phyloP scores from a whole-genome alignment of 495 filamentous ascomycete species.

The Polyplosphaeria fusca region DNA sequence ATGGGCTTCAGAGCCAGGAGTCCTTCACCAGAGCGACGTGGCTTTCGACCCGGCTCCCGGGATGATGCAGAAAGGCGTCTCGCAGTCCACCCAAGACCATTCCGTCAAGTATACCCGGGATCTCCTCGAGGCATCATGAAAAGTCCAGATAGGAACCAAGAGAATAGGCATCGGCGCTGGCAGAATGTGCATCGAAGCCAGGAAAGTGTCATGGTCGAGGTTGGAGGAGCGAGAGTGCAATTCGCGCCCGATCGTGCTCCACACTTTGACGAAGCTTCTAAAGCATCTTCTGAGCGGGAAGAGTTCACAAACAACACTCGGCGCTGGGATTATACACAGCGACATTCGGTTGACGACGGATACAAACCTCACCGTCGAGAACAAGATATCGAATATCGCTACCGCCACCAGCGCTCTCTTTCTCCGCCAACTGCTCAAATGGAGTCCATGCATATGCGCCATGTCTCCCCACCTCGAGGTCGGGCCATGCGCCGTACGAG shows the following conservation, averaged over 20 bases:
- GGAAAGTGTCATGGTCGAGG: conserved; percentile 18
- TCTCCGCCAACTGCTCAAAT: conserved; percentile 1
- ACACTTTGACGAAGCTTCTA: not conserved
- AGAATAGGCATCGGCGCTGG: not conserved
- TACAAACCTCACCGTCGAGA: not conserved
- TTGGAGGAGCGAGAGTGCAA: conserved; percentile 25
- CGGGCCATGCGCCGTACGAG: not conserved
- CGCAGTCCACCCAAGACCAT: conserved; percentile 16
- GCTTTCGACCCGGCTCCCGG: not conserved
- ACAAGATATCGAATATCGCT: not conserved
- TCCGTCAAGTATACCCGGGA: not conserved
- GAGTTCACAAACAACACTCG: not conserved
- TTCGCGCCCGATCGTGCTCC: conserved; percentile 9
- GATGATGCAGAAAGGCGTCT: conserved; percentile 10
- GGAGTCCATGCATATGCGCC: conserved; percentile 3
- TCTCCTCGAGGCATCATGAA: conserved; percentile 6
- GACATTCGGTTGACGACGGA: not conserved
- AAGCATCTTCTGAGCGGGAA: not conserved
- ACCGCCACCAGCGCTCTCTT: not conserved
- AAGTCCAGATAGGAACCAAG: not conserved
- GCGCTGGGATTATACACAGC: not conserved
- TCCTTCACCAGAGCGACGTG: not conserved
- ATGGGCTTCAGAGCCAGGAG: not conserved
- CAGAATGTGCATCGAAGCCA: conserved; percentile 3
- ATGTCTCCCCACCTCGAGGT: not conserved